Evolutionary conservation across 2,329 filamentous ascomycete genomes (phyloP).

Genomic region (Colletotrichum siamense): DNA sequence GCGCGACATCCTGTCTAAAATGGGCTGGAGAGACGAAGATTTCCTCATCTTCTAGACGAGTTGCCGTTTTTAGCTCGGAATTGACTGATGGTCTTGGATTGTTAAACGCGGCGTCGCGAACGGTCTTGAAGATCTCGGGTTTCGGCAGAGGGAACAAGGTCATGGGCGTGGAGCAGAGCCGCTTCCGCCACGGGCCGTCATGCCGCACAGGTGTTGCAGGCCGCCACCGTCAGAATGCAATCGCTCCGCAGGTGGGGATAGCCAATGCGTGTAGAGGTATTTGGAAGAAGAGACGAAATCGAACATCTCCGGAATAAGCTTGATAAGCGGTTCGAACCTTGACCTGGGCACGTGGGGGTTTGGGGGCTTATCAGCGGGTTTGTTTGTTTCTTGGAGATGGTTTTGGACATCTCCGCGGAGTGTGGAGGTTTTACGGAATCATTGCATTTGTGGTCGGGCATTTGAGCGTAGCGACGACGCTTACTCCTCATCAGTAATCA

Average conservation of each 20-base stretch:
- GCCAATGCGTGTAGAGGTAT: not conserved
- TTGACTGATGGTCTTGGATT: not conserved
- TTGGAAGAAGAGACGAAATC: not conserved
- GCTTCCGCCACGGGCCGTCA: constrained; percentile 6
- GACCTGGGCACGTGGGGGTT: not conserved
- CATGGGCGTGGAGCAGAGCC: not conserved
- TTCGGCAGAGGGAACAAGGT: not conserved
- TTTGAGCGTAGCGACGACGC: not conserved
- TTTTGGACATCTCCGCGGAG: constrained; percentile 7
- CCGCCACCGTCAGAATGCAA: not conserved
- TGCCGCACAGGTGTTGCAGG: not conserved
- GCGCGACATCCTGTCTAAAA: constrained; percentile 52
- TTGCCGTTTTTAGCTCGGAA: not conserved
- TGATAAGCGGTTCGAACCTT: not conserved
- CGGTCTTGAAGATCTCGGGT: not conserved
- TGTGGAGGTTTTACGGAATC: not conserved
- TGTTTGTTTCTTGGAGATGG: not conserved
- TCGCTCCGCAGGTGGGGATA: not conserved
- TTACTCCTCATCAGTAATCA: no score
- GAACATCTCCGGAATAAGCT: constrained; percentile 13
- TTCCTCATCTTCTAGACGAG: constrained; percentile 73
- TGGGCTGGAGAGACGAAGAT: constrained; percentile 77
- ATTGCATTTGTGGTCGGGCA: not conserved
- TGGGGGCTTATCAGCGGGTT: not conserved
- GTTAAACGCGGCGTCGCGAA: not conserved